Percentiles rank a stretch among this genome's conserved stretches.
These are phyloP conservation scores for Spirogloea muscicola DNA, from an alignment of 139 green algal genomes.

Conservation along the genomic window DNA sequence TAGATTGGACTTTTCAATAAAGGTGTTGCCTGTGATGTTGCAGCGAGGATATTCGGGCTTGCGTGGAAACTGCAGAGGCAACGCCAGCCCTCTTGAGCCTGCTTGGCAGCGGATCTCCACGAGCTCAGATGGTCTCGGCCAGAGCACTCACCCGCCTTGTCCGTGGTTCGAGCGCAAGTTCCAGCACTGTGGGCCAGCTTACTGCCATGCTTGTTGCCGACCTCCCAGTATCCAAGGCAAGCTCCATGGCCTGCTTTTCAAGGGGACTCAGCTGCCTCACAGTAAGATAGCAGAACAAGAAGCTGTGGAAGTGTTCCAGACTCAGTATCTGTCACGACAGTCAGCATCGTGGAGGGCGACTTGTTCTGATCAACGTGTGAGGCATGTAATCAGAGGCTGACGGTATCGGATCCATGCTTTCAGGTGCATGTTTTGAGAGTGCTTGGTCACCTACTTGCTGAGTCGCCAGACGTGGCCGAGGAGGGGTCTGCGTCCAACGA, in stretches of 20 bases:
- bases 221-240: slow-evolving; percentile 21
- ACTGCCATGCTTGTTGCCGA: slow-evolving; percentile 36
- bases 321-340: too few species aligned
- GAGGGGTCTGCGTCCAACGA: slow-evolving; percentile 31
- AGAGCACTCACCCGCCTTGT: slow-evolving; percentile 24
- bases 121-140: slow-evolving; percentile 10
- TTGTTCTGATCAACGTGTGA: too few species aligned
- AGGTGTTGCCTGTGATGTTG: too few species aligned
- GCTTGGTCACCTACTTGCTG: slow-evolving; percentile 31
- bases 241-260: too few species aligned
- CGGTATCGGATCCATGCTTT: too few species aligned
- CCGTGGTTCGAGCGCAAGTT: neutral
- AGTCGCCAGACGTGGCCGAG: slow-evolving; percentile 15
- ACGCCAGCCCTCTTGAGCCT: slow-evolving; percentile 23
- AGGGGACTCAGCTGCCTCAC: too few species aligned
- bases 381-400: too few species aligned
- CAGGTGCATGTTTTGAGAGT: slow-evolving; percentile 39
- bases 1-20: too few species aligned
- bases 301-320: too few species aligned
- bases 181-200: slow-evolving; percentile 27
- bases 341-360: too few species aligned
- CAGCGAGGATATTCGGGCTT: slow-evolving; percentile 37
- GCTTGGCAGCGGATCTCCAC: slow-evolving; percentile 17
- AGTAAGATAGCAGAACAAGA: too few species aligned
- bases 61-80: slow-evolving; percentile 33